Conservation (phyloP, 768 basidiomycete species). For the Mycena alexandri region DNA sequence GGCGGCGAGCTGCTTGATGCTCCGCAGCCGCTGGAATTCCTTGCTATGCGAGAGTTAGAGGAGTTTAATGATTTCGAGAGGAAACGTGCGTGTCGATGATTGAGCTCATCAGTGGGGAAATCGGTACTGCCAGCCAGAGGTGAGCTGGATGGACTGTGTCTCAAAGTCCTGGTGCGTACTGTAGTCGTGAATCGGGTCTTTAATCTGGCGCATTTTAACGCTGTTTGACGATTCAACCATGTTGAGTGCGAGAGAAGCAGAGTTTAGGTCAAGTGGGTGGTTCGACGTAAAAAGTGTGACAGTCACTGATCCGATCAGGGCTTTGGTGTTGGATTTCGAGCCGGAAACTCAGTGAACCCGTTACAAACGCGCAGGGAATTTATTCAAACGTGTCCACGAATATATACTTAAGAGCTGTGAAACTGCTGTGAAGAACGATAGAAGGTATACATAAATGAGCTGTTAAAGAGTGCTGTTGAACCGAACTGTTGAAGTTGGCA, state of each 20-base stretch:
- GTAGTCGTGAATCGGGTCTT: slow-evolving; percentile 54
- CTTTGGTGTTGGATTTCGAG: too few relatives aligned
- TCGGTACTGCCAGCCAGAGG: slow-evolving; percentile 1
- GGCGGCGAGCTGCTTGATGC: slow-evolving; percentile 85
- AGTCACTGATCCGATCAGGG: too few relatives aligned
- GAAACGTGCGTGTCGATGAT: slow-evolving; percentile 27
- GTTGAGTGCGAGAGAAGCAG: background rate
- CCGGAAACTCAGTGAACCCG: too few relatives aligned
- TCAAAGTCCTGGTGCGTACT: slow-evolving; percentile 43
- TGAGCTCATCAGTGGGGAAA: slow-evolving; percentile 20
- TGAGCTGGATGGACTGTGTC: background rate
- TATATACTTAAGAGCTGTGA: background rate
- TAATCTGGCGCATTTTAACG: slow-evolving; percentile 41
- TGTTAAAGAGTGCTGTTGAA: background rate
- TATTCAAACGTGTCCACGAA: too few relatives aligned
- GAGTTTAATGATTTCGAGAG: background rate
- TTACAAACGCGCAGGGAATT: too few relatives aligned
- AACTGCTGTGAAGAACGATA: background rate
- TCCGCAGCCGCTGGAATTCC: slow-evolving; percentile 82
- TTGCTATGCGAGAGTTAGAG: background rate
- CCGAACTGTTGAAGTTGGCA: background rate
- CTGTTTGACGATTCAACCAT: slow-evolving; percentile 25
- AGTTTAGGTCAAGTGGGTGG: background rate
- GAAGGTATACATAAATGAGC: too few relatives aligned
- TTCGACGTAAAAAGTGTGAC: background rate